Percentiles rank a stretch among this genome's conserved stretches.
These are phyloP conservation scores for Elymus sibiricus DNA, from an alignment of 176 grass and related monocot species.

Conservation along the genomic window DNA sequence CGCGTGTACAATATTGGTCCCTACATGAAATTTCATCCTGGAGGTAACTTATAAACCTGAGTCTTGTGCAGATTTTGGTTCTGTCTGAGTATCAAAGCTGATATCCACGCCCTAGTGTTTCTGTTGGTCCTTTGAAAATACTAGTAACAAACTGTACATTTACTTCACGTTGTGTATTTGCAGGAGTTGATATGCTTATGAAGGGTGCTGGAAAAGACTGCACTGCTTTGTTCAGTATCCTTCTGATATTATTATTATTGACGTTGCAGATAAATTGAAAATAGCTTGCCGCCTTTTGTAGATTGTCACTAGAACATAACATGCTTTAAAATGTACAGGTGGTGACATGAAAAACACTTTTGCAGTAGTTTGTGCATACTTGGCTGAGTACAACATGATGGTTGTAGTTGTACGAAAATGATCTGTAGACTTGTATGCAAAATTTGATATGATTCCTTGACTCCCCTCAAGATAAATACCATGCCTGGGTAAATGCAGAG, in stretches of 20 bases:
- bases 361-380: neutral
- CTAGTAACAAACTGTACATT: neutral
- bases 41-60: conserved; percentile 50
- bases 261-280: neutral
- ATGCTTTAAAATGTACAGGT: conserved; percentile 3
- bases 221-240: conserved; percentile 97
- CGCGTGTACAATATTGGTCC: conserved; percentile 90
- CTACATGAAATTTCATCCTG: conserved; percentile 97
- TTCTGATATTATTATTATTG: conserved; percentile 31
- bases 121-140: neutral
- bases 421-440: neutral
- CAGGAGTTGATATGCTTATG: conserved; percentile 97
- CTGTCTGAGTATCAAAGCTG: neutral
- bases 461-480: conserved; percentile 76
- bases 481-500: conserved; percentile 92
- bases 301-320: neutral
- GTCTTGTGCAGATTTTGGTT: neutral
- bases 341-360: neutral
- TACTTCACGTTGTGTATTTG: conserved; percentile 9
- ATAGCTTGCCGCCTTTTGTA: neutral
- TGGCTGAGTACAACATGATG: neutral
- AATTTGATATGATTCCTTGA: conserved; percentile 49
- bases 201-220: conserved; percentile 93
- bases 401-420: neutral
- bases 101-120: neutral